Evolutionary conservation across 768 basidiomycete genomes (phyloP), one percentile per base, ranked within the genome.

Genomic region (Psilocybe azurescens): DNA sequence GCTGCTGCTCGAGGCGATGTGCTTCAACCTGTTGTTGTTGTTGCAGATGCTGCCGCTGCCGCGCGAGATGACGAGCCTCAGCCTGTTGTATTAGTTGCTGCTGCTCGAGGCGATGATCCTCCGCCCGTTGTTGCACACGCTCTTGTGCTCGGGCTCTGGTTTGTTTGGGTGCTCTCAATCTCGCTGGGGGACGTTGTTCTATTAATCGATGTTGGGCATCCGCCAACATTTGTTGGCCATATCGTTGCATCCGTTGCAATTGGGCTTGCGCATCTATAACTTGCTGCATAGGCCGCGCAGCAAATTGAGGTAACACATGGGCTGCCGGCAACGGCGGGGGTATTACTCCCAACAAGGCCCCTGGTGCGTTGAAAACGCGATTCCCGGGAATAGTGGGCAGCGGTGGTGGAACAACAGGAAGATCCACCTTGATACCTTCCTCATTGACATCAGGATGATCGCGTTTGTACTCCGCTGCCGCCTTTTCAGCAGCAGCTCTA

Each of bases 391-490:
- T 14, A 44, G 29, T 20, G 28, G 41, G 48, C 11, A 50, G 59
- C 33, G 39, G 61, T 8, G 77, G 73, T 13, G 79, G 75, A 2
- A 77, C 73, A 13, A 70, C 70, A 0, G 88, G 91, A 3, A 89
- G 66, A 52, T 93, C 93, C 38, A 93, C 83, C 64, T 86, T 82
- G 69, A 94, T 77, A 29, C 79, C 81, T 16, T 82, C 76, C 16
- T 86, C 84, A 44, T 85, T 79, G 24, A 87, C 79, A 20, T 93
- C 89, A 0, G 91, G 91, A 49, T 91, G 80, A 3, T 80, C 74
- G 29, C 73, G 74, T 65, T 83, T 85, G 69, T 85, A 85, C 20
- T 89, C 82, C n/a, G 81, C 84, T n/a, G 87, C 71, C 0, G 91
- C 90, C 54, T 76, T 80, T 68, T 89, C 83, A 11, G 86, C 87